Percentiles rank a stretch among this genome's conserved stretches.
Evolutionary conservation across 129 eudicot species (phyloP).

Genomic region (Oenanthe sinensis): DNA sequence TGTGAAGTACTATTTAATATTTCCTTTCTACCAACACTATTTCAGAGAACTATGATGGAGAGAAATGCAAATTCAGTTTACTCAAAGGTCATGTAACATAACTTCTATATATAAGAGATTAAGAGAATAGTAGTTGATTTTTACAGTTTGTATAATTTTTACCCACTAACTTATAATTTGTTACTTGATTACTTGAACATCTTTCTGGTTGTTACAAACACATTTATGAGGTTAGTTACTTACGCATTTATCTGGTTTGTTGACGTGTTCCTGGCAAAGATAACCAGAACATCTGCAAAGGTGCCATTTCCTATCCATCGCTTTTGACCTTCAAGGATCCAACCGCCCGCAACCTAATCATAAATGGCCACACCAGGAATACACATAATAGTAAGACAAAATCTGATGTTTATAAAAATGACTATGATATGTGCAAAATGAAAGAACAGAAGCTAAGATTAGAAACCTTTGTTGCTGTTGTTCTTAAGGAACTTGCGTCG

Average conservation of each 20-base stretch:
- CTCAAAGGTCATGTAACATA: neutral
- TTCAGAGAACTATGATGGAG: neutral
- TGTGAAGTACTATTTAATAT: neutral
- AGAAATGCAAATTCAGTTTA: neutral
- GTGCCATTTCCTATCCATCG: slow-evolving; percentile 99
- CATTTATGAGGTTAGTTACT: slow-evolving; percentile 7
- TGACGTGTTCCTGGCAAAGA: slow-evolving; percentile 74
- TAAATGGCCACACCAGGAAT: slow-evolving; percentile 14
- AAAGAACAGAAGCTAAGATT: neutral
- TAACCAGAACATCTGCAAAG: slow-evolving; percentile 82
- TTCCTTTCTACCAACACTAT: neutral
- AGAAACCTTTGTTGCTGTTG: slow-evolving; percentile 81
- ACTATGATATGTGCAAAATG: slow-evolving; percentile 1
- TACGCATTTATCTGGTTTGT: slow-evolving; percentile 92
- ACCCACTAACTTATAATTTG: neutral
- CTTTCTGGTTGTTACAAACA: slow-evolving; percentile 21
- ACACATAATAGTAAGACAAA: neutral
- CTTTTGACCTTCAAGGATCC: slow-evolving; percentile 94
- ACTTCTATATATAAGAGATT: neutral
- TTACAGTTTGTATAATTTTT: neutral
- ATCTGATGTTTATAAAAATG: neutral
- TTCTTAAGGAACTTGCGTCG: slow-evolving; percentile 87
- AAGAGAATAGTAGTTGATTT: neutral
- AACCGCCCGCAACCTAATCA: slow-evolving; percentile 88
- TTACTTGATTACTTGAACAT: slow-evolving; percentile 40